A percentile compares a stretch with the other conserved stretches of the same genome.
These are phyloP conservation scores for Pseudogymnoascus sp. DNA, from an alignment of 2,329 filamentous ascomycete species.

Conservation along the genomic window DNA sequence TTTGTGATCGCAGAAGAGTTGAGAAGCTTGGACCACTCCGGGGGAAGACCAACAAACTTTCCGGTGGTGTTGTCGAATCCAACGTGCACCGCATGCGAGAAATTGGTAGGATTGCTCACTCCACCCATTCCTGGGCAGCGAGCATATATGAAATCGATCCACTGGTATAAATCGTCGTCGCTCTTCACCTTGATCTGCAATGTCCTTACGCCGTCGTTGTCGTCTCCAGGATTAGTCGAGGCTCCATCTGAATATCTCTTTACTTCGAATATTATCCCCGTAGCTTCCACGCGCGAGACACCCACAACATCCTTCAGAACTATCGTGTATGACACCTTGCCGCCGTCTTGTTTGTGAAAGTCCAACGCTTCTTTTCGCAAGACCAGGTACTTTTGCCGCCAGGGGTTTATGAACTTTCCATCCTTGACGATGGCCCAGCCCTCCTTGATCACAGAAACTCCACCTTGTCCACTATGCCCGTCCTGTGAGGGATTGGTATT, in stretches of 20 bases:
- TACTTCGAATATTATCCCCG: slow-evolving; percentile 89
- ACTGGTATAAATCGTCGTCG: slow-evolving; percentile 95
- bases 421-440: slow-evolving; percentile 85
- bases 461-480: slow-evolving; percentile 53
- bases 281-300: slow-evolving; percentile 83
- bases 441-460: slow-evolving; percentile 68
- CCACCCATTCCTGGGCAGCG: slow-evolving; percentile 96
- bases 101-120: slow-evolving; percentile 97
- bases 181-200: slow-evolving; percentile 90
- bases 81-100: slow-evolving; percentile 93
- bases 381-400: slow-evolving; percentile 89
- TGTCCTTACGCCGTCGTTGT: slow-evolving; percentile 63
- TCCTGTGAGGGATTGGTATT: slow-evolving; percentile 37
- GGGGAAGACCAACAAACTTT: slow-evolving; percentile 86
- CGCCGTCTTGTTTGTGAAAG: slow-evolving; percentile 84
- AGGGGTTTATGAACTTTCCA: slow-evolving; percentile 72
- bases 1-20: slow-evolving; percentile 97
- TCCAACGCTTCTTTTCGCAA: slow-evolving; percentile 88
- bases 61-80: slow-evolving; percentile 94
- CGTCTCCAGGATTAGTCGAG: slow-evolving; percentile 61
- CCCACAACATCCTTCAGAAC: slow-evolving; percentile 80
- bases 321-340: slow-evolving; percentile 80
- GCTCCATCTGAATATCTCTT: slow-evolving; percentile 62
- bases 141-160: slow-evolving; percentile 97
- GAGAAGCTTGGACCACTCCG: slow-evolving; percentile 94